Conservation (phyloP, 2,329 filamentous ascomycete species). For the Aspergillus aculeatus region DNA sequence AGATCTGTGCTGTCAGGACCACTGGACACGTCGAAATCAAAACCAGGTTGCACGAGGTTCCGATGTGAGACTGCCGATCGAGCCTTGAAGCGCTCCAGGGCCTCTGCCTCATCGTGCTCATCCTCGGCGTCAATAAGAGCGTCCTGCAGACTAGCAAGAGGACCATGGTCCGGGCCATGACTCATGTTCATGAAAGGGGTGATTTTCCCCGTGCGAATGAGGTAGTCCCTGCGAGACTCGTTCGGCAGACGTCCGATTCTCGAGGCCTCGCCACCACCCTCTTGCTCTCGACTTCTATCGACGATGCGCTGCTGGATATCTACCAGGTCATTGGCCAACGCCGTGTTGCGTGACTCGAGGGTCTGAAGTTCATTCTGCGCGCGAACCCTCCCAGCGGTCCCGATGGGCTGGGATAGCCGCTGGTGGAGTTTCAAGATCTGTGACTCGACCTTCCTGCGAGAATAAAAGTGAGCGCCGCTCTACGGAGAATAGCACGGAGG, state of each 20-base stretch:
- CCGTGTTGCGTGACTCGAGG: constrained; percentile 63
- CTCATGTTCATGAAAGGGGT: constrained; percentile 87
- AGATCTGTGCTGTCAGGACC: constrained; percentile 29
- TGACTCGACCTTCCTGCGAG: constrained; percentile 56
- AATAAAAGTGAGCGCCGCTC: constrained; percentile 4
- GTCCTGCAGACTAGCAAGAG: constrained; percentile 70
- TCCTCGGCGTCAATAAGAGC: constrained; percentile 80
- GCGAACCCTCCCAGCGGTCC: constrained; percentile 50
- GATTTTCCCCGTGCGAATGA: constrained; percentile 95
- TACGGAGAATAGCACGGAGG: not conserved
- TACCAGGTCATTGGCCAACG: constrained; percentile 68
- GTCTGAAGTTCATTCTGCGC: constrained; percentile 60
- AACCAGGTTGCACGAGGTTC: constrained; percentile 70
- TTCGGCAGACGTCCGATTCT: constrained; percentile 62
- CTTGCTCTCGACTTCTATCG: constrained; percentile 63
- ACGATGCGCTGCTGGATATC: constrained; percentile 81
- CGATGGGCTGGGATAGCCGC: constrained; percentile 56
- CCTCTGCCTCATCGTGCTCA: constrained; percentile 54
- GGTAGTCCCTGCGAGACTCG: constrained; percentile 81
- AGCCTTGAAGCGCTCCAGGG: constrained; percentile 41
- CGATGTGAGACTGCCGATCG: constrained; percentile 64
- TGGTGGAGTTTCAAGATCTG: constrained; percentile 63
- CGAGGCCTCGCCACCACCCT: constrained; percentile 45
- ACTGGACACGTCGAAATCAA: constrained; percentile 54
- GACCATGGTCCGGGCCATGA: constrained; percentile 56